These are phyloP conservation scores for Phytophthora aleatoria DNA, from an alignment of 352 stramenopile genomes.

Conservation along the genomic window DNA sequence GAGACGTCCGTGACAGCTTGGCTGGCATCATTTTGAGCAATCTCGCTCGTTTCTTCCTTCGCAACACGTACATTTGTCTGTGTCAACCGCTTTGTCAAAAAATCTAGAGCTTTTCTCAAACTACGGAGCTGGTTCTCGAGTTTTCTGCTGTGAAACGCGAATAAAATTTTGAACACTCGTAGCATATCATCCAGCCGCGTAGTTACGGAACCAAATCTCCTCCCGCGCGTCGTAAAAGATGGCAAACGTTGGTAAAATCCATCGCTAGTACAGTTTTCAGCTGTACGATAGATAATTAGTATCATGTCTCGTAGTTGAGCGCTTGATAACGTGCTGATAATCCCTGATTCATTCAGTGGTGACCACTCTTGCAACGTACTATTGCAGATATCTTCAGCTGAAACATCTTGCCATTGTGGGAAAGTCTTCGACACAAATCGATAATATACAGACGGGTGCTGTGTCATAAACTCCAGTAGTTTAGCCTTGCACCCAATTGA, in stretches of 20 bases:
- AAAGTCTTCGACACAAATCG: constrained; percentile 52
- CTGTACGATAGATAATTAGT: constrained; percentile 20
- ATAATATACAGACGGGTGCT: constrained; percentile 54
- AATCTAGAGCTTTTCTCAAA: constrained; percentile 20
- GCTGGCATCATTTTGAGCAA: constrained; percentile 39
- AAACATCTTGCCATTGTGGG: constrained; percentile 37
- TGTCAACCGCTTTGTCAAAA: constrained; percentile 35
- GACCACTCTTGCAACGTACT: constrained; percentile 34
- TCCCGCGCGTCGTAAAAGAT: constrained; percentile 17
- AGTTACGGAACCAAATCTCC: constrained; percentile 31
- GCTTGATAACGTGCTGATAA: neutral
- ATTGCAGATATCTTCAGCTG: constrained; percentile 42
- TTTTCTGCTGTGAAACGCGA: constrained; percentile 52
- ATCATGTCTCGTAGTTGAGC: constrained; percentile 29
- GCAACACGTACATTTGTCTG: constrained; percentile 36
- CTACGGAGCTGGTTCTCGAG: constrained; percentile 15
- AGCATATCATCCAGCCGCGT: constrained; percentile 59
- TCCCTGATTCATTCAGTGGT: constrained; percentile 7
- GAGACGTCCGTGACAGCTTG: constrained; percentile 37
- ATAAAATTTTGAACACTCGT: constrained; percentile 45
- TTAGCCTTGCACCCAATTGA: constrained; percentile 46
- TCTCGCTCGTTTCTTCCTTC: constrained; percentile 43
- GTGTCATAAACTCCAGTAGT: constrained; percentile 44
- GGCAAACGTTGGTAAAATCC: neutral
- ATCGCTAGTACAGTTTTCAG: constrained; percentile 15